These are phyloP conservation scores for Oryza glumipatula DNA, from an alignment of 176 grass and related monocot genomes.

Conservation along the genomic window DNA sequence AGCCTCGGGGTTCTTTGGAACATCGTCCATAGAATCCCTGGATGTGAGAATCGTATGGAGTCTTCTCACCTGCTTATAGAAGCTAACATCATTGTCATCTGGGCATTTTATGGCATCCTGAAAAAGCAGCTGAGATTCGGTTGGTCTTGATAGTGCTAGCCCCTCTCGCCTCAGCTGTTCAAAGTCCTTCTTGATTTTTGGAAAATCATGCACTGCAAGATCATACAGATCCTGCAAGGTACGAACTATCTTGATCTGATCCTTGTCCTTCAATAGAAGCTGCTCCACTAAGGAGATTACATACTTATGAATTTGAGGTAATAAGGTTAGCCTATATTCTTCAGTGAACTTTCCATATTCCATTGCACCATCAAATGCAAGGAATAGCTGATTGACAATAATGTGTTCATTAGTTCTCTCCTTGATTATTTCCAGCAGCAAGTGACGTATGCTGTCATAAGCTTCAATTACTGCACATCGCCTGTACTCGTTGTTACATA, in stretches of 20 bases:
- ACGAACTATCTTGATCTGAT: slow-evolving; percentile 79
- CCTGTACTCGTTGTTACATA: slow-evolving; percentile 80
- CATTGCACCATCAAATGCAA: slow-evolving; percentile 60
- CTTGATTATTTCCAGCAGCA: slow-evolving; percentile 73
- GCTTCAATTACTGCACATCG: slow-evolving; percentile 88
- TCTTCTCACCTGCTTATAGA: slow-evolving; percentile 86
- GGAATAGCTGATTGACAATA: slow-evolving; percentile 72
- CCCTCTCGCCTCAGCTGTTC: slow-evolving; percentile 59
- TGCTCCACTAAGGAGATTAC: slow-evolving; percentile 72
- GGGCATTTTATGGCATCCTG: slow-evolving; percentile 70
- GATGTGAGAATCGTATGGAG: slow-evolving; percentile 90
- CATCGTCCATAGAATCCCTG: slow-evolving; percentile 87
- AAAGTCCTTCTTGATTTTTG: slow-evolving; percentile 54
- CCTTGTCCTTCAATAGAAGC: slow-evolving; percentile 64
- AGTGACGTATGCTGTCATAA: slow-evolving; percentile 74
- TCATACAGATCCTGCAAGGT: slow-evolving; percentile 89
- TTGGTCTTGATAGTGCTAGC: slow-evolving; percentile 45
- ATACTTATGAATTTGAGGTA: slow-evolving; percentile 70
- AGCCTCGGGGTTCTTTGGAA: slow-evolving; percentile 90
- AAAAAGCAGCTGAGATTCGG: slow-evolving; percentile 68
- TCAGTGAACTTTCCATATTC: slow-evolving; percentile 50
- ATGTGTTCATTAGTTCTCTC: slow-evolving; percentile 58
- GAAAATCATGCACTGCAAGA: slow-evolving; percentile 80
- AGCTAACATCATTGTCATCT: slow-evolving; percentile 51
- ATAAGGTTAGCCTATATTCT: slow-evolving; percentile 57